These are phyloP conservation scores for Chaetomiaceae sp. DNA, from an alignment of 2,329 filamentous ascomycete species.

Conservation along the genomic window DNA sequence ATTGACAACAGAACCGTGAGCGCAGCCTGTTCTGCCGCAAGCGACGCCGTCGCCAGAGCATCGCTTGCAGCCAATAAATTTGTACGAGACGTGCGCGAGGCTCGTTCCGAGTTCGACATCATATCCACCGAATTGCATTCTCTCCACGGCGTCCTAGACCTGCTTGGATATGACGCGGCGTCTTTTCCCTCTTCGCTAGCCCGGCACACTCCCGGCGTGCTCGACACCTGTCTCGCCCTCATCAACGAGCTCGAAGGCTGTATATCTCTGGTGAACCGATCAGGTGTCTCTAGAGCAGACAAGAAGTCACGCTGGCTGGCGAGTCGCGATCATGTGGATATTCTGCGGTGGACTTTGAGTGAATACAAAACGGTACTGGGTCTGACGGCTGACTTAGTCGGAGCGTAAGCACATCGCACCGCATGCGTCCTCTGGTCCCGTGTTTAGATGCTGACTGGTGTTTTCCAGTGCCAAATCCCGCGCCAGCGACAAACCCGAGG, in stretches of 20 bases:
- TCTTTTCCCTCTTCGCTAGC: slow-evolving; percentile 36
- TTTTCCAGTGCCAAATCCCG: slow-evolving; percentile 18
- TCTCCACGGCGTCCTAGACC: slow-evolving; percentile 36
- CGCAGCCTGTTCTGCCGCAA: slow-evolving; percentile 36
- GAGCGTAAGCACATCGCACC: slow-evolving; percentile 29
- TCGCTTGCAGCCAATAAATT: slow-evolving; percentile 33
- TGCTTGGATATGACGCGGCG: slow-evolving; percentile 38
- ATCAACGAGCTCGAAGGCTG: slow-evolving; percentile 36
- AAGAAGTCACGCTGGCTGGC: slow-evolving; percentile 38
- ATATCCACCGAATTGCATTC: slow-evolving; percentile 41
- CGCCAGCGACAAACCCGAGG: background rate
- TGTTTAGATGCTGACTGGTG: background rate
- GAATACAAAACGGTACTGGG: slow-evolving; percentile 38
- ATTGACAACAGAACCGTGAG: slow-evolving; percentile 33
- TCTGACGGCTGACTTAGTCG: slow-evolving; percentile 39
- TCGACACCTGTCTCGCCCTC: slow-evolving; percentile 35
- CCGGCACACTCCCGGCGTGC: slow-evolving; percentile 33
- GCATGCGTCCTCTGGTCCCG: no score
- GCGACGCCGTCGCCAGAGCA: slow-evolving; percentile 35
- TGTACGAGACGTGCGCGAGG: slow-evolving; percentile 40
- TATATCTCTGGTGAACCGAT: slow-evolving; percentile 31
- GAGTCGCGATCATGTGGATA: slow-evolving; percentile 31
- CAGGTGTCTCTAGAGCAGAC: slow-evolving; percentile 33
- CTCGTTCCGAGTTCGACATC: slow-evolving; percentile 36
- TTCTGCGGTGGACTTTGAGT: slow-evolving; percentile 34